phyloP scores from a whole-genome alignment of 495 filamentous ascomycete genomes.

The Aspergillus nanangensis region DNA sequence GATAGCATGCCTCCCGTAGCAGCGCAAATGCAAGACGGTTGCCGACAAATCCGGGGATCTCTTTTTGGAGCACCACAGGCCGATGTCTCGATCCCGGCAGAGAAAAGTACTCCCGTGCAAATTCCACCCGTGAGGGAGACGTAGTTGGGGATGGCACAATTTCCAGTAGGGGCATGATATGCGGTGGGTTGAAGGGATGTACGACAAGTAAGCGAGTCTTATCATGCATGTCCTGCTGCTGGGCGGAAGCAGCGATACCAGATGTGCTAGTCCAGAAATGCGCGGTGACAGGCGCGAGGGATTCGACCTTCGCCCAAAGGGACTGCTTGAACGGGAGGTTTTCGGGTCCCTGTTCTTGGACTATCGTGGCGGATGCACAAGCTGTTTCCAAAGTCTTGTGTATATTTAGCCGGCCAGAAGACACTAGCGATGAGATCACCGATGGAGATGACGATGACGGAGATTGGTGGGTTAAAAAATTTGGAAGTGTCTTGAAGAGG shows the following conservation, averaged over 20 bases:
- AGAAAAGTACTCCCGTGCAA: slow-evolving; percentile 46
- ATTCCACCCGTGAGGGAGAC: slow-evolving; percentile 27
- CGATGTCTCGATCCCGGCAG: slow-evolving; percentile 36
- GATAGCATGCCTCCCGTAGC: slow-evolving; percentile 40
- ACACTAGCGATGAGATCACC: slow-evolving; percentile 16
- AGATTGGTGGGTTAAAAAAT: slow-evolving; percentile 11
- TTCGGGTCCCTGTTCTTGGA: slow-evolving; percentile 60
- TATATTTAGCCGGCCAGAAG: slow-evolving; percentile 28
- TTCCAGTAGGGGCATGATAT: slow-evolving; percentile 61
- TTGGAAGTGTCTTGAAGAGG: slow-evolving; percentile 35
- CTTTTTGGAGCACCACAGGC: slow-evolving; percentile 50
- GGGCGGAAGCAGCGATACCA: slow-evolving; percentile 49
- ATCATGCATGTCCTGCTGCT: slow-evolving; percentile 33
- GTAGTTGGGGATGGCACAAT: slow-evolving; percentile 48
- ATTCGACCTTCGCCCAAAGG: slow-evolving; percentile 47
- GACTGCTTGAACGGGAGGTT: slow-evolving; percentile 43
- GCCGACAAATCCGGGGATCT: slow-evolving; percentile 48
- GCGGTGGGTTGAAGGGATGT: slow-evolving; percentile 61
- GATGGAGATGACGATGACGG: slow-evolving; percentile 8
- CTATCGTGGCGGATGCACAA: slow-evolving; percentile 39
- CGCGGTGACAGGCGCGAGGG: slow-evolving; percentile 25
- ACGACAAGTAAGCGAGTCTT: slow-evolving; percentile 47
- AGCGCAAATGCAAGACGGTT: slow-evolving; percentile 49
- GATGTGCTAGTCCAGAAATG: slow-evolving; percentile 56
- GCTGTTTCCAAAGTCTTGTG: slow-evolving; percentile 35